These are phyloP conservation scores for Hymenoscyphus infarciens DNA, from an alignment of 2,329 filamentous ascomycete species.

Conservation along the genomic window DNA sequence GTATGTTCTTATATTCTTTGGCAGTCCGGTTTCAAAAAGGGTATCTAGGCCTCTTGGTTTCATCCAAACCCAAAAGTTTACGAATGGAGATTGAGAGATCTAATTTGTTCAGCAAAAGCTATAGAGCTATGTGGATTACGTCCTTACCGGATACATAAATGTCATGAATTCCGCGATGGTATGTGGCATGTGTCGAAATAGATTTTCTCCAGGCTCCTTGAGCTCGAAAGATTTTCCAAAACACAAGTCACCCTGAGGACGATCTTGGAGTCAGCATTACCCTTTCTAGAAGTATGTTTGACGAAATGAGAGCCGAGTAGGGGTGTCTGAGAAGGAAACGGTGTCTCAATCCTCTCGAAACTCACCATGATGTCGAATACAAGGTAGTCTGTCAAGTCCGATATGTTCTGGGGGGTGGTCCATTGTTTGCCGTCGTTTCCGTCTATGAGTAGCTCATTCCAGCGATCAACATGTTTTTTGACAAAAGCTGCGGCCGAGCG, in stretches of 20 bases:
- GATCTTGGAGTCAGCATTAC: too few relatives aligned
- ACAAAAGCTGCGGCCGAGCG: constrained; percentile 14
- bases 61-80: constrained; percentile 8
- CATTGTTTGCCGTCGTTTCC: constrained; percentile 11
- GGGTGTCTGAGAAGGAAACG: too few relatives aligned
- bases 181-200: constrained; percentile 5
- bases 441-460: constrained; percentile 13
- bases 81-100: constrained; percentile 9
- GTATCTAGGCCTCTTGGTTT: constrained; percentile 11
- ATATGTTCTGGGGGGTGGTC: constrained; percentile 16
- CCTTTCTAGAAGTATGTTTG: too few relatives aligned
- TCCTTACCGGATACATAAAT: constrained; percentile 12
- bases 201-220: constrained; percentile 12
- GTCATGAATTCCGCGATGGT: constrained; percentile 6
- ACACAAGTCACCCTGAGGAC: constrained; percentile 15
- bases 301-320: too few relatives aligned
- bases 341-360: too few relatives aligned
- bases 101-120: background rate
- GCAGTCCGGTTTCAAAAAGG: background rate
- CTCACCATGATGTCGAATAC: constrained; percentile 19
- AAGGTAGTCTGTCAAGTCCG: constrained; percentile 10
- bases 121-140: background rate
- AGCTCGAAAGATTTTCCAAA: constrained; percentile 13
- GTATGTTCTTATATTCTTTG: background rate
- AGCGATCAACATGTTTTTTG: constrained; percentile 19